Conservation (phyloP, 768 basidiomycete genomes). For the Mycena olivaceomarginata region DNA sequence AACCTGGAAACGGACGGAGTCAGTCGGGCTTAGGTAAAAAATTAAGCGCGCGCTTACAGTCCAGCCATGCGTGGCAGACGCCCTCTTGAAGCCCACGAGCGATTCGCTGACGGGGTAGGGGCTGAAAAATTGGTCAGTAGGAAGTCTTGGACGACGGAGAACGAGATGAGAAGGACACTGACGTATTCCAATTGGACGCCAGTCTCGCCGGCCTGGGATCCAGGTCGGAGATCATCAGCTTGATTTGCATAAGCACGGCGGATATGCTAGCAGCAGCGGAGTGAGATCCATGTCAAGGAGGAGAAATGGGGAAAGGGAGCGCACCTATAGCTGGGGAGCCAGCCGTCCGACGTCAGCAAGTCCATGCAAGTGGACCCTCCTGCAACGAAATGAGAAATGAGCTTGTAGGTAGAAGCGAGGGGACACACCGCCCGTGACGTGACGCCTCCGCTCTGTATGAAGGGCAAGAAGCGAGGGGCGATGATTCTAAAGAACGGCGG, state of each 20-base stretch:
- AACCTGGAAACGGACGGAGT: too few relatives aligned
- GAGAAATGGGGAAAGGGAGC: background rate
- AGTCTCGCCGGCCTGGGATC: conserved; percentile 80
- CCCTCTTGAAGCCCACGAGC: conserved; percentile 77
- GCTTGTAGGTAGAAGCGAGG: background rate
- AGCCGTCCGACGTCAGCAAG: conserved; percentile 78
- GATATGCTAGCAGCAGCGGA: conserved; percentile 58
- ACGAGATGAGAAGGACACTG: conserved; percentile 35
- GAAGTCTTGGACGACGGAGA: background rate
- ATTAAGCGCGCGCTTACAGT: conserved; percentile 51
- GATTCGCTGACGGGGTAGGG: conserved; percentile 75
- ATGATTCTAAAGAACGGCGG: conserved; percentile 89
- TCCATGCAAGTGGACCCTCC: conserved; percentile 89
- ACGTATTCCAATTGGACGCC: conserved; percentile 70
- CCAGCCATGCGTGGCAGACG: conserved; percentile 81
- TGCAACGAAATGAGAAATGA: conserved; percentile 45
- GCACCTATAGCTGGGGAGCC: conserved; percentile 82
- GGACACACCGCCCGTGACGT: conserved; percentile 75
- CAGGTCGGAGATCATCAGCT: conserved; percentile 79
- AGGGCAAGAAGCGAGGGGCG: conserved; percentile 63
- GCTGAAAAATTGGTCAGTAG: conserved; percentile 47
- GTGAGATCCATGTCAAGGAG: background rate
- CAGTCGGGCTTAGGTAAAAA: too few relatives aligned
- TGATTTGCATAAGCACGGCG: conserved; percentile 63
- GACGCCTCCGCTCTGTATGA: conserved; percentile 85